Evolutionary conservation across 2,329 filamentous ascomycete genomes (phyloP), one percentile per base, ranked within the genome.

Genomic region (Lanzia echinophila): DNA sequence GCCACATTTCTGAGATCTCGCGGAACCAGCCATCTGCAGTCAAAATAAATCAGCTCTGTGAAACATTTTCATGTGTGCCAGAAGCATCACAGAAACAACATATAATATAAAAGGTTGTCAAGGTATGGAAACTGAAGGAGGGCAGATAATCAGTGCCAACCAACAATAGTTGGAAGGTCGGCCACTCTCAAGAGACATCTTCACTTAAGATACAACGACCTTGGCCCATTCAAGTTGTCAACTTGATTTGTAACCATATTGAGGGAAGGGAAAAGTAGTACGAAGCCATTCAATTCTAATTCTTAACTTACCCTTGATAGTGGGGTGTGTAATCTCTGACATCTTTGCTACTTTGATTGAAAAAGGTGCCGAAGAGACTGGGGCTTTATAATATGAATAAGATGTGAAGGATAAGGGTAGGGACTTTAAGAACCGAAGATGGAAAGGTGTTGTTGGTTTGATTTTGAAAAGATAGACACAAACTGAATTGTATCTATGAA

Each of bases 1-100:
- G 92, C 94, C 94, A 99, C 92, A 99, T 97, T 70, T 94, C 79
- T 66, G 88, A 95, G 76, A 96, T 91, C 79, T 99, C 94, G 74
- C 90, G 88, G 87, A 99, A 99, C 94, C 94, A 99, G 78, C 92
- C 94, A 96, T 97, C 94, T 96, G 65, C 15, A 56, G 44, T 24
- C 28, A 28, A 28, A 4, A 46, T 53, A 34, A 46, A 54, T 58
- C 47, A 63, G 60, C 56, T 32, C 39, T 10, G 22, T 41, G 11
- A 43, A 36, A 19, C 11, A 32, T 34, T 11, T 34, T 60, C 24
- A 28, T 28, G 24, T 28, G 24, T 28, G 24, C 24, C 24, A 28
- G 4, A 28, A 28, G 24, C 24, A 28, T 28, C 24, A 28, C 8
- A 8, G 24, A 28, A 28, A 28, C 24, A 28, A 28, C 4, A 8